A percentile compares a stretch with the other conserved stretches of the same genome.
Conservation (phyloP, 345 rosid genomes). For the Rubroshorea leprosula region DNA sequence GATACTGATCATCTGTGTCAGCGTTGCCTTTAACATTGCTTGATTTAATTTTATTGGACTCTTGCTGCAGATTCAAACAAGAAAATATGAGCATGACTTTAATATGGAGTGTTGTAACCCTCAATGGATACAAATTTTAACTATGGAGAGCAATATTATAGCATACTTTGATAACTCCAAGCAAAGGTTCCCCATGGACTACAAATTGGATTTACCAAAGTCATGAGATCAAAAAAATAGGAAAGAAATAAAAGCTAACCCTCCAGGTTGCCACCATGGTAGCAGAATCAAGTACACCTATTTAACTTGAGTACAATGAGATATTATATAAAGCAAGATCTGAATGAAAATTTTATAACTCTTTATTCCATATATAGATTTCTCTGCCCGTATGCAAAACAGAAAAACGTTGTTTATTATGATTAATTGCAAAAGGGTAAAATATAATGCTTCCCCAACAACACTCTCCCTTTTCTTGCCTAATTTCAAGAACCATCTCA, state of each 20-base stretch:
- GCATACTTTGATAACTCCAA: slow-evolving; percentile 94
- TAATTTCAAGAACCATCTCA: slow-evolving; percentile 3
- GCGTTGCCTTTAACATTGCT: slow-evolving; percentile 97
- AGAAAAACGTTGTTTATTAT: too few species aligned
- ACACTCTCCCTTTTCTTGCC: too few species aligned
- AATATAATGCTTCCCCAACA: background rate
- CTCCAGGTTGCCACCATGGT: background rate
- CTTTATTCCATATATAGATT: too few species aligned
- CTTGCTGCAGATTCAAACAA: slow-evolving; percentile 64
- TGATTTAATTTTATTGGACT: slow-evolving; percentile 97
- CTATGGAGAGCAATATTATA: slow-evolving; percentile 96
- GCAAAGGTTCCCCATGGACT: slow-evolving; percentile 97
- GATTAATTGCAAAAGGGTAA: background rate
- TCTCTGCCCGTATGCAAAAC: too few species aligned
- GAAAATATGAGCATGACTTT: slow-evolving; percentile 13
- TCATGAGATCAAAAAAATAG: background rate
- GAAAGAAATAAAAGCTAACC: background rate
- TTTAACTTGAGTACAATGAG: too few species aligned
- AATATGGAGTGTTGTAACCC: slow-evolving; percentile 1
- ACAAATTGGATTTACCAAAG: slow-evolving; percentile 19
- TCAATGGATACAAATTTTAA: slow-evolving; percentile 31
- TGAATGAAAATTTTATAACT: too few species aligned
- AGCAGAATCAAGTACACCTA: background rate
- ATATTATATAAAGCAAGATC: too few species aligned
- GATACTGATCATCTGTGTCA: slow-evolving; percentile 97